These are phyloP conservation scores for Pseudogymnoascus sp. DNA, from an alignment of 2,329 filamentous ascomycete genomes.

Conservation along the genomic window DNA sequence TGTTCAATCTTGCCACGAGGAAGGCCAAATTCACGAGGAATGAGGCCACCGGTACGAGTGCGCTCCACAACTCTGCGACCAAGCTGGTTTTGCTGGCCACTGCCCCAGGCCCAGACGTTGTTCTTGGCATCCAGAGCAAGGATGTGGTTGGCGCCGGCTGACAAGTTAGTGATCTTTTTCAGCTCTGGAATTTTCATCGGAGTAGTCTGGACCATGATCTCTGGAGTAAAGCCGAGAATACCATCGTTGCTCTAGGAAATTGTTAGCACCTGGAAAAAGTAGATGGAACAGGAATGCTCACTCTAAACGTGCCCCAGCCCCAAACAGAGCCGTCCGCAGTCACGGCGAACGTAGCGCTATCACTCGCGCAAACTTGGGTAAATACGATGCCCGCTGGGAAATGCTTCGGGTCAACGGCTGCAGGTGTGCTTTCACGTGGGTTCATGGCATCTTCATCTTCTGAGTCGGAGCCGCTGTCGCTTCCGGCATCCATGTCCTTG, in stretches of 20 bases:
- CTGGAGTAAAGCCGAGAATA: slow-evolving; percentile 44
- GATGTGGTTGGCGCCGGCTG: slow-evolving; percentile 49
- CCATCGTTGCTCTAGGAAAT: slow-evolving; percentile 49
- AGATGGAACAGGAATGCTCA: slow-evolving; percentile 31
- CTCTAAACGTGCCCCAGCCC: slow-evolving; percentile 75
- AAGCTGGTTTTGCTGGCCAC: slow-evolving; percentile 59
- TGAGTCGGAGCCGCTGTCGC: slow-evolving; percentile 38
- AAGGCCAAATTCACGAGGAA: slow-evolving; percentile 28
- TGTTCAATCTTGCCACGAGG: slow-evolving; percentile 23
- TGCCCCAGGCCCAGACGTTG: slow-evolving; percentile 55
- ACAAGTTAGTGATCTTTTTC: slow-evolving; percentile 45
- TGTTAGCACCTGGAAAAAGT: slow-evolving; percentile 16
- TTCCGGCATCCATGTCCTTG: slow-evolving; percentile 42
- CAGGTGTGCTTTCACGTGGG: slow-evolving; percentile 61
- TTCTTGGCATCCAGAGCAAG: slow-evolving; percentile 50
- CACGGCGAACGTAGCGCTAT: slow-evolving; percentile 67
- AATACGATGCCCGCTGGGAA: slow-evolving; percentile 55
- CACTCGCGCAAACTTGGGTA: slow-evolving; percentile 59
- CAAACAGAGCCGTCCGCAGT: slow-evolving; percentile 69
- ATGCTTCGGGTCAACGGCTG: slow-evolving; percentile 46
- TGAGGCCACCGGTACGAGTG: slow-evolving; percentile 22
- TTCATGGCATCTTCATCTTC: slow-evolving; percentile 55
- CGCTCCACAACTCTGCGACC: slow-evolving; percentile 38
- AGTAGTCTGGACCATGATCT: slow-evolving; percentile 22
- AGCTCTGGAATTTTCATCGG: slow-evolving; percentile 47